Evolutionary conservation across 352 stramenopile species (phyloP), one percentile per base, ranked within the genome.

Genomic region (Phytophthora pini): DNA sequence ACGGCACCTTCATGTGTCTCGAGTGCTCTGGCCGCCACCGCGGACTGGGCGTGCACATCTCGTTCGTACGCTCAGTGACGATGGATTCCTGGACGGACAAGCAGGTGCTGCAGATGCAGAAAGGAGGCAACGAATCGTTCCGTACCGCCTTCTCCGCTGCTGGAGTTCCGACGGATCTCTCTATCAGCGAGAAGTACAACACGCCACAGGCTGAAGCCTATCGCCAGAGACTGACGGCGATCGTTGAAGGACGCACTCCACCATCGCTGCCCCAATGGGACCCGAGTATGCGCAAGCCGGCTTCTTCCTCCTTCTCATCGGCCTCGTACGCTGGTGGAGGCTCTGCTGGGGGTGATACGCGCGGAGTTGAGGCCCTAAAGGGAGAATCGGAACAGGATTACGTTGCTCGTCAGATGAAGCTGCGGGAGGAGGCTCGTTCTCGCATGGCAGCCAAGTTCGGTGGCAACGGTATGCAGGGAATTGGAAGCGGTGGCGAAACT

Each of bases 1-100:
- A 98, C 76, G 95, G 95, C 50, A 96, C 97, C 20, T 98, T 98
- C 65, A 97, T 98, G 76, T 98, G 94, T 55, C 88, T 98, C 63
- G 93, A 98, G 72, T 98, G 94, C 82, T 97, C 91, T 17, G 93
- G 89, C 3, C 83, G 92, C 45, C 94, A 98, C 75, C 88, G 95
- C 31, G 83, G 87, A 13, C 77, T 98, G 47, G 95, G 94, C 41
- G 90, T 98, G 8, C 93, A 98, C 74, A 92, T 98, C 43, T 96
- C 89, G 27, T 98, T 98, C 67, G 93, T 98, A 51, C 74, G 85
- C 38, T 94, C 85, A 11, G 84, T 93, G 22, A 93, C 87, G 3
- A 93, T 95, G 84, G 84, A 95, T 71, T 93, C 84, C 56, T 95
- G 87, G 87, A 95, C 87, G 13, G 87, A 95, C 67, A 93, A 92